Conservation (phyloP, 164 flowering plant species). For the Cinnamomum chago region DNA sequence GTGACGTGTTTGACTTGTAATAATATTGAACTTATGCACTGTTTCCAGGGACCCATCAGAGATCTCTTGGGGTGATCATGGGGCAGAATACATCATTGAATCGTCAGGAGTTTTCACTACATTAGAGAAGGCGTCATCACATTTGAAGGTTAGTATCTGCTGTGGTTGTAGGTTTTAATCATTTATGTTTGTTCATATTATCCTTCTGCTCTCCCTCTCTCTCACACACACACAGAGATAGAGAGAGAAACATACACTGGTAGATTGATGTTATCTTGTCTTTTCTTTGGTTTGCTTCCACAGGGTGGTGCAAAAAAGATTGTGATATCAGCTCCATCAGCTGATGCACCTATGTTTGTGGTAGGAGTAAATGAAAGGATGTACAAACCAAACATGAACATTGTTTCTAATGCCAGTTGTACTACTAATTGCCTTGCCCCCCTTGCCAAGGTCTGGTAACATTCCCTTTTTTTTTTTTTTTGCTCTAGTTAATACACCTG, state of each 20-base stretch:
- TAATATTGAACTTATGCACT: not conserved
- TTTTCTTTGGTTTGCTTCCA: not conserved
- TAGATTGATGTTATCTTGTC: not conserved
- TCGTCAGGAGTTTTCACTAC: slow-evolving; percentile 97
- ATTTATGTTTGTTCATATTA: not conserved
- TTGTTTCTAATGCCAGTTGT: slow-evolving; percentile 98
- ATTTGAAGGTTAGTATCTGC: slow-evolving; percentile 53
- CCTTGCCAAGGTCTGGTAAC: slow-evolving; percentile 59
- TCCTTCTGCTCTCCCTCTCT: not conserved
- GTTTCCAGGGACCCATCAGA: slow-evolving; percentile 76
- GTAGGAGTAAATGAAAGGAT: slow-evolving; percentile 90
- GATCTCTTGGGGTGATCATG: slow-evolving; percentile 91
- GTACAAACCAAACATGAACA: slow-evolving; percentile 81
- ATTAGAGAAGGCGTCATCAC: slow-evolving; percentile 71
- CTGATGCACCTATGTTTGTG: slow-evolving; percentile 99
- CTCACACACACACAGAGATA: not conserved
- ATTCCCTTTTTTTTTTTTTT: too few species aligned
- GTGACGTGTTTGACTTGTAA: not conserved
- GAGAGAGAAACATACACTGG: not conserved
- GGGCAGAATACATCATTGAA: slow-evolving; percentile 93
- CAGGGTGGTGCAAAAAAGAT: slow-evolving; percentile 98
- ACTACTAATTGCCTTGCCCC: slow-evolving; percentile 98
- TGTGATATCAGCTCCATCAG: slow-evolving; percentile 95
- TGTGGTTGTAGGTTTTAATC: not conserved
- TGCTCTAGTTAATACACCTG: too few species aligned